Evolutionary conservation across 73 alveolate species (phyloP), one percentile per base, ranked within the genome.

Genomic region (Paramecium tetraurelia): DNA sequence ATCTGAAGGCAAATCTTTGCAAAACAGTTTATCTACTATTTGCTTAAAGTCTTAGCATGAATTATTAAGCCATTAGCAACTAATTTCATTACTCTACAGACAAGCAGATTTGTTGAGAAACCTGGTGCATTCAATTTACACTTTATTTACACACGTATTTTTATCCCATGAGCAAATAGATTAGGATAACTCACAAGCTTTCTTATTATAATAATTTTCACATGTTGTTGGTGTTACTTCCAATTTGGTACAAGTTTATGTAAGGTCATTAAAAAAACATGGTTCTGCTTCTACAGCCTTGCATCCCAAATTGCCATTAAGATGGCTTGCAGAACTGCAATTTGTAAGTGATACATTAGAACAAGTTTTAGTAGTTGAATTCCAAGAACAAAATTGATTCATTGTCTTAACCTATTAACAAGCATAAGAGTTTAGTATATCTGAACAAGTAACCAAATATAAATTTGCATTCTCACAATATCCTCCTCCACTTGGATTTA

Each of bases 401-500:
- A 20, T 2, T 3, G 84, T 31, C 24, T 63, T 63, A 63, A 63
- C 84, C 31, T 21, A 63, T 12, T 4, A 12, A 63, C 84, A 63
- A 3, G 84, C 84, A 63, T 10, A 63, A 14, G 20, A 5, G 24
- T 63, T 63, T 33, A 63, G 24, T 27, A 63, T 31, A 27, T 63
- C 84, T 12, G 84, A 63, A 27, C 84, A 63, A 63, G 1, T 63
- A 22, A 63, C n/a, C 7, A 5, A 0, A 27, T 63, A 63, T 27
- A 63, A 33, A 11, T 63, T 63, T 63, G 84, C 84, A 63, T 27
- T 63, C 11, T 63, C 84, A 63, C 84, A 63, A 63, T 63, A 63
- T 24, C 84, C 84, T 4, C 27, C 48, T 7, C 84, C 84, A 22
- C 6, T 12, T 40, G 0, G 4, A 31, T 11, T 31, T 0, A 7